Conservation (phyloP, 495 filamentous ascomycete genomes). For the Tuber aestivum region DNA sequence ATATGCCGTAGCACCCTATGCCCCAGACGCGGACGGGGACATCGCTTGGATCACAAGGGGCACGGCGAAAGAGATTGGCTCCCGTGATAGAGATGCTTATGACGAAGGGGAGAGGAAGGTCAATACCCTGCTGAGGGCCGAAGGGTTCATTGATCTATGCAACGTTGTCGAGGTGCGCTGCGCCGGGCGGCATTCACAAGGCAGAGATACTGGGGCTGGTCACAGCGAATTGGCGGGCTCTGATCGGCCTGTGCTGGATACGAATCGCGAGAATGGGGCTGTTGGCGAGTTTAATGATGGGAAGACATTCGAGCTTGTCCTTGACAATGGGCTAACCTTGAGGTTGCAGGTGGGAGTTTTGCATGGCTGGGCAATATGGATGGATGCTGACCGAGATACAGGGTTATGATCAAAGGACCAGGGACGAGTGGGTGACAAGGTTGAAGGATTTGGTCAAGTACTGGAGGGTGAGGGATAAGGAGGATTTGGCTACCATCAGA, state of each 20-base stretch:
- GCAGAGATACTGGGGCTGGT: constrained; percentile 49
- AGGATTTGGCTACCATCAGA: constrained; percentile 56
- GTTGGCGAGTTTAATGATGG: constrained; percentile 51
- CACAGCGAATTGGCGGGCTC: constrained; percentile 52
- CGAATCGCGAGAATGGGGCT: constrained; percentile 51
- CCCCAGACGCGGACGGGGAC: constrained; percentile 48
- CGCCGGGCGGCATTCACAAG: constrained; percentile 50
- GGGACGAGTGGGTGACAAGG: constrained; percentile 61
- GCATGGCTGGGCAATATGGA: constrained; percentile 26
- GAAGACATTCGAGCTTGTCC: constrained; percentile 57
- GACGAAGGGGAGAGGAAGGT: constrained; percentile 58
- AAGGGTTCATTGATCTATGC: constrained; percentile 63
- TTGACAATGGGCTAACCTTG: constrained; percentile 60
- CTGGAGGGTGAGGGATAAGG: constrained; percentile 57
- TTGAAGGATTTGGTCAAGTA: constrained; percentile 57
- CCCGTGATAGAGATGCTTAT: constrained; percentile 57
- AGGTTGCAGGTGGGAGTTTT: constrained; percentile 51
- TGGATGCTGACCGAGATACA: constrained; percentile 44
- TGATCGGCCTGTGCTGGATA: constrained; percentile 48
- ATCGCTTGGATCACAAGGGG: constrained; percentile 56
- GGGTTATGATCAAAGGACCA: constrained; percentile 49
- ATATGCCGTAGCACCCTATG: constrained; percentile 61
- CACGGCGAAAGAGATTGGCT: constrained; percentile 45
- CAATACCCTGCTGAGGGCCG: constrained; percentile 55
- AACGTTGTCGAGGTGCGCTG: constrained; percentile 55